Conservation (phyloP, 371 early-diverging fungal species). For the Capniomyces stellatus region DNA sequence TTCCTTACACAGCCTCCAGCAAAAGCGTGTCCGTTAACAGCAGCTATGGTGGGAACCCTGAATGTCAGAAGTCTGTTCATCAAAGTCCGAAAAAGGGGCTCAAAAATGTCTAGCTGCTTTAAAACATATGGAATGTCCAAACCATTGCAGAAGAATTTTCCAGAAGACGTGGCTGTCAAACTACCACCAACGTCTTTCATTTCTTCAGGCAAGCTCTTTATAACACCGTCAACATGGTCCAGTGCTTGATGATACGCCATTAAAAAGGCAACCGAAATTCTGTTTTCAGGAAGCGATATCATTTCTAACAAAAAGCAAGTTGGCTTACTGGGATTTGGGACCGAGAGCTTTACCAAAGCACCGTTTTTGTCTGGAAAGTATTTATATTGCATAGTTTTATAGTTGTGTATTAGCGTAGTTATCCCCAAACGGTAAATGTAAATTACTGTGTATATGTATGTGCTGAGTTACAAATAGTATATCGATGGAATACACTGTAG, state of each 20-base stretch:
- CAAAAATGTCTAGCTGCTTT: constrained; percentile 17
- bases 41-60: constrained; percentile 61
- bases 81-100: constrained; percentile 29
- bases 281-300: constrained; percentile 34
- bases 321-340: constrained; percentile 15
- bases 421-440: too few relatives aligned
- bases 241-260: constrained; percentile 33
- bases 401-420: too few relatives aligned
- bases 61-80: constrained; percentile 39
- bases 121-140: constrained; percentile 21
- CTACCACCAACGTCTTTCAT: constrained; percentile 26
- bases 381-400: too few relatives aligned
- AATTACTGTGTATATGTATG: too few relatives aligned
- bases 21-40: constrained; percentile 71
- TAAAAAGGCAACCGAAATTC: constrained; percentile 42
- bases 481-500: too few relatives aligned
- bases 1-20: constrained; percentile 50
- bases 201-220: constrained; percentile 16
- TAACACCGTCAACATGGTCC: constrained; percentile 35
- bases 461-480: too few relatives aligned
- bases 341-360: constrained; percentile 13
- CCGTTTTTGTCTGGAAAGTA: neutral
- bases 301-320: constrained; percentile 16
- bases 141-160: constrained; percentile 61
- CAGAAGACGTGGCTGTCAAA: constrained; percentile 41